phyloP scores from a whole-genome alignment of 345 rosid genomes.

The Clarkia xantiana region DNA sequence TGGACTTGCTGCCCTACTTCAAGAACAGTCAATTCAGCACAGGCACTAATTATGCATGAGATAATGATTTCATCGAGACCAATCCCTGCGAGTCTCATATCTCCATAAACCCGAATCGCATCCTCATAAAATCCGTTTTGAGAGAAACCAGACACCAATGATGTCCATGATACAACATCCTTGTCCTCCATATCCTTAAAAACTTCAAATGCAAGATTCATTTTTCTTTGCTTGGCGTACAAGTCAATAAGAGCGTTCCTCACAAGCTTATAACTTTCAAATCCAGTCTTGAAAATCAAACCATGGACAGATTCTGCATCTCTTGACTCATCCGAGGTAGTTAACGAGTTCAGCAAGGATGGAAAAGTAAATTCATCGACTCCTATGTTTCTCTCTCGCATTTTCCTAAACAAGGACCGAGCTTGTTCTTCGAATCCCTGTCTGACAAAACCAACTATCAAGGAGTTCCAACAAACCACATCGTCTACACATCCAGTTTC shows the following conservation, averaged over 20 bases:
- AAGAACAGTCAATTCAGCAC: conserved; percentile 56
- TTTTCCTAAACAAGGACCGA: conserved; percentile 36
- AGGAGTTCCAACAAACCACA: conserved; percentile 67
- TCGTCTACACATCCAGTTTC: conserved; percentile 39
- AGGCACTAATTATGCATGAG: conserved; percentile 58
- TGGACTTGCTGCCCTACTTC: conserved; percentile 84
- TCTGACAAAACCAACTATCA: conserved; percentile 64
- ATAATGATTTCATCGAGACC: conserved; percentile 44
- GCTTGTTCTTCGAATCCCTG: conserved; percentile 56
- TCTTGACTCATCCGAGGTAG: conserved; percentile 26
- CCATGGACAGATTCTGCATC: conserved; percentile 50
- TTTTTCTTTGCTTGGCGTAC: conserved; percentile 65
- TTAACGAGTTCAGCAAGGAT: conserved; percentile 53
- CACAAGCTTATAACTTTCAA: conserved; percentile 40
- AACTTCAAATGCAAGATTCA: conserved; percentile 38
- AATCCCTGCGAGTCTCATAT: conserved; percentile 42
- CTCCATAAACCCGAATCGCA: conserved; percentile 50
- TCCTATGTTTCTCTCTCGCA: conserved; percentile 45
- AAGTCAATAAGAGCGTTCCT: conserved; percentile 76
- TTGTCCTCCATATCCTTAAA: conserved; percentile 48
- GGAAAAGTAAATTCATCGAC: conserved; percentile 59
- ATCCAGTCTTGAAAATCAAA: conserved; percentile 61
- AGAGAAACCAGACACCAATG: conserved; percentile 68
- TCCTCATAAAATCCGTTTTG: conserved; percentile 43
- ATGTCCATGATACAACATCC: conserved; percentile 89